Conservation (phyloP, 352 stramenopile species). For the Phytophthora sp. region DNA sequence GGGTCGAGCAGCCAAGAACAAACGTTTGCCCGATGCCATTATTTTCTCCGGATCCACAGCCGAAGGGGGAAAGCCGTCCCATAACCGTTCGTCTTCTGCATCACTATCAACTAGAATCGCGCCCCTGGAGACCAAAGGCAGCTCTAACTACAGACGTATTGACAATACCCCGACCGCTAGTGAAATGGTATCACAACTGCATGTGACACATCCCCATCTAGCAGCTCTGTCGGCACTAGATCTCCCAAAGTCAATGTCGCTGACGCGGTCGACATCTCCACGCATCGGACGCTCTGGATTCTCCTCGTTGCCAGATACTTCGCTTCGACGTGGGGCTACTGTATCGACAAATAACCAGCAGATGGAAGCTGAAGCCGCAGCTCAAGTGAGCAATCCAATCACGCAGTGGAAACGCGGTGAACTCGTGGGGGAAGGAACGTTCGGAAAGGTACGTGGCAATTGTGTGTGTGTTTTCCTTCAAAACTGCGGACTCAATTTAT, state of each 20-base stretch:
- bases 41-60: constrained; percentile 35
- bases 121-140: constrained; percentile 9
- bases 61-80: constrained; percentile 11
- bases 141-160: not conserved
- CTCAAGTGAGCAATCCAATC: constrained; percentile 41
- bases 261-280: constrained; percentile 60
- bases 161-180: constrained; percentile 30
- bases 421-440: constrained; percentile 95
- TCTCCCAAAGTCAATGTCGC: constrained; percentile 44
- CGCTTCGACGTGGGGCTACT: constrained; percentile 10
- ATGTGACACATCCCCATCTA: constrained; percentile 37
- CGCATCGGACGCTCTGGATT: constrained; percentile 40
- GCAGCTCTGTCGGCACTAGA: constrained; percentile 14
- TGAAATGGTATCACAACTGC: constrained; percentile 46
- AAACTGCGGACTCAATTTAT: too few species aligned
- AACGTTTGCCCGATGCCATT: constrained; percentile 55
- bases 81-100: constrained; percentile 1
- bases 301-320: constrained; percentile 37
- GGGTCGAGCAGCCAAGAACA: constrained; percentile 56
- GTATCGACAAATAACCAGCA: constrained; percentile 27
- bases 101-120: constrained; percentile 11
- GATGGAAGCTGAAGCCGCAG: constrained; percentile 5
- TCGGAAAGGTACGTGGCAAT: constrained; percentile 81
- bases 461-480: too few species aligned
- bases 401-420: constrained; percentile 93